phyloP scores from a whole-genome alignment of 495 filamentous ascomycete species.

The Hypoxylon fragiforme region DNA sequence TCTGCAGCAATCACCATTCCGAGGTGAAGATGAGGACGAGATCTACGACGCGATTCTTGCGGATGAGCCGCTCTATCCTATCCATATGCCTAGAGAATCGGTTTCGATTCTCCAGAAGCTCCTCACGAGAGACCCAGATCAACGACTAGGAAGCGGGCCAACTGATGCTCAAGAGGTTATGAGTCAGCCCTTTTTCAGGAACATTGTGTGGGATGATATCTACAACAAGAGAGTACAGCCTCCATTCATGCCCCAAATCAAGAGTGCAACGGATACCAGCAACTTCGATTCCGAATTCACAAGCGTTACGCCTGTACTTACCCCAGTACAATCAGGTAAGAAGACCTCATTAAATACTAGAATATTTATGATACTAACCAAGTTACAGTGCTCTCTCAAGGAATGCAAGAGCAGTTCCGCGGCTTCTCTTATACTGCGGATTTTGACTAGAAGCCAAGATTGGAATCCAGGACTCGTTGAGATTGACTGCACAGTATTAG shows the following conservation, averaged over 20 bases:
- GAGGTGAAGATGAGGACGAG: constrained; percentile 98
- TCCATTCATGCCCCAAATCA: constrained; percentile 88
- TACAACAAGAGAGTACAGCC: constrained; percentile 90
- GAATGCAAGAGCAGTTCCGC: constrained; percentile 99
- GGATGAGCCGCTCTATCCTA: constrained; percentile 96
- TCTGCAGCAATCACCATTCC: constrained; percentile 97
- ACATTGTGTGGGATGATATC: constrained; percentile 98
- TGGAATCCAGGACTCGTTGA: constrained; percentile 1
- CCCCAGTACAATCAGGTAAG: constrained; percentile 93
- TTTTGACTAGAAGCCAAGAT: constrained; percentile 45
- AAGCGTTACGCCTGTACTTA: constrained; percentile 95
- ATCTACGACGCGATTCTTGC: constrained; percentile 99
- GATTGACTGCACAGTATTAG: neutral
- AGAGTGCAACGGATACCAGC: constrained; percentile 91
- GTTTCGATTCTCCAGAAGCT: constrained; percentile 98
- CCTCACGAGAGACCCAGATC: constrained; percentile 90
- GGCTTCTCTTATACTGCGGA: constrained; percentile 86
- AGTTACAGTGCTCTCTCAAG: constrained; percentile 82
- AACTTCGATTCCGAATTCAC: constrained; percentile 99
- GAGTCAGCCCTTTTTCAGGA: constrained; percentile 97
- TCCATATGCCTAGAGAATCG: constrained; percentile 98
- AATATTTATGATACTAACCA: constrained; percentile 29
- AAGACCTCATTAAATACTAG: constrained; percentile 8
- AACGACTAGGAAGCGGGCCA: constrained; percentile 88
- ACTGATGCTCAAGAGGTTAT: constrained; percentile 99